Evolutionary conservation across 495 filamentous ascomycete species (phyloP).

Genomic region (Pseudevernia furfuracea): DNA sequence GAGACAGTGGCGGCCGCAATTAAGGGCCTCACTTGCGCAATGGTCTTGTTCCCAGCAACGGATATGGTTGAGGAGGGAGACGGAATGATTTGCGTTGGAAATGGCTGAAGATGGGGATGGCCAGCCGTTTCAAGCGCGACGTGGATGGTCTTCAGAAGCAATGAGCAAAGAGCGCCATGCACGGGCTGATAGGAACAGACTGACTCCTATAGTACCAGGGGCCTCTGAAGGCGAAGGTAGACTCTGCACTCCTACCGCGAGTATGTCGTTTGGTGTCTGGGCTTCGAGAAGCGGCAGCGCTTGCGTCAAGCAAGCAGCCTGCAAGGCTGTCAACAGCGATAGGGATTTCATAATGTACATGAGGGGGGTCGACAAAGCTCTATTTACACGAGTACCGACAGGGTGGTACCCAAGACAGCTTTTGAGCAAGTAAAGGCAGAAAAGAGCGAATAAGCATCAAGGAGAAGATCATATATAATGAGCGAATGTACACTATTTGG

Average conservation of each 20-base stretch:
- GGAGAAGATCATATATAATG: not conserved
- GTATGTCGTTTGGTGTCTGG: not conserved
- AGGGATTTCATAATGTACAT: not conserved
- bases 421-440: not conserved
- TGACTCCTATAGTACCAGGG: not conserved
- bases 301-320: not conserved
- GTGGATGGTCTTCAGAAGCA: not conserved
- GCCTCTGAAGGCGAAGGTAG: not conserved
- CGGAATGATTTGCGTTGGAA: not conserved
- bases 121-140: not conserved
- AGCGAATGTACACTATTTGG: not conserved
- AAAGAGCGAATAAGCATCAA: not conserved
- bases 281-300: not conserved
- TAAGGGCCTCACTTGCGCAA: not conserved
- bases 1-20: not conserved
- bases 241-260: not conserved
- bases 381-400: not conserved
- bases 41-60: not conserved
- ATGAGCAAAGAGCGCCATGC: not conserved
- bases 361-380: not conserved
- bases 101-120: not conserved
- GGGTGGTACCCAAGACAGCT: not conserved
- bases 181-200: not conserved
- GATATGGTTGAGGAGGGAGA: not conserved
- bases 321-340: not conserved